Evolutionary conservation across 1,284 basidiomycete genomes (phyloP).

Genomic region (Ustilago crameri): DNA sequence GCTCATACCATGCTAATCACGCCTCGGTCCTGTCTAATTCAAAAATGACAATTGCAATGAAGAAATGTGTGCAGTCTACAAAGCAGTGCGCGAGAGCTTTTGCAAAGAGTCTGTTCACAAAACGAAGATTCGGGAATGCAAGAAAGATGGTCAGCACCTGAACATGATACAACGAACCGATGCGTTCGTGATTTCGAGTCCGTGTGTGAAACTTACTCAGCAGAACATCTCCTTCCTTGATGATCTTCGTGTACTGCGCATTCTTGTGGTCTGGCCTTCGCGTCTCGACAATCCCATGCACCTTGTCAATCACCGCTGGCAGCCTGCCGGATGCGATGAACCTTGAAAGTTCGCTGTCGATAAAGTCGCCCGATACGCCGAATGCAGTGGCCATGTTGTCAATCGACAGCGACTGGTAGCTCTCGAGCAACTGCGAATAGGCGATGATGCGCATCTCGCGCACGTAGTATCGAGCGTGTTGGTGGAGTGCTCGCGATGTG

Average conservation of each 20-base stretch:
- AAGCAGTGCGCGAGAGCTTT: conserved; percentile 65
- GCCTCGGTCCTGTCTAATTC: background rate
- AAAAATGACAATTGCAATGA: background rate
- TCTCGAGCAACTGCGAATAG: conserved; percentile 90
- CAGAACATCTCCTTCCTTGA: conserved; percentile 87
- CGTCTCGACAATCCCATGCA: conserved; percentile 88
- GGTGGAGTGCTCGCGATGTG: conserved; percentile 84
- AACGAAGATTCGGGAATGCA: background rate
- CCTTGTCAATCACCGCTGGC: conserved; percentile 92
- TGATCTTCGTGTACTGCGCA: conserved; percentile 87
- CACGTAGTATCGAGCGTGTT: conserved; percentile 89
- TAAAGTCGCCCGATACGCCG: conserved; percentile 87
- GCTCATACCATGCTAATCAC: background rate
- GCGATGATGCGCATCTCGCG: conserved; percentile 97
- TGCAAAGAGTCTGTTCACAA: conserved; percentile 61
- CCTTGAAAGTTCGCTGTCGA: conserved; percentile 86
- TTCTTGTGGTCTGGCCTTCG: conserved; percentile 85
- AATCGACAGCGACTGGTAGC: conserved; percentile 88
- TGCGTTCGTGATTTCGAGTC: too few relatives aligned
- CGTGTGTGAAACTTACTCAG: conserved; percentile 73
- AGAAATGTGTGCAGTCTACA: conserved; percentile 38
- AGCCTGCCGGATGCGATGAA: conserved; percentile 92
- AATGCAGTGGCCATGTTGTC: conserved; percentile 88
- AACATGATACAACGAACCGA: background rate
- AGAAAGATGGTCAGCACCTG: background rate